phyloP scores from a whole-genome alignment of 306 rosid species.

The Castanopsis chinensis region DNA sequence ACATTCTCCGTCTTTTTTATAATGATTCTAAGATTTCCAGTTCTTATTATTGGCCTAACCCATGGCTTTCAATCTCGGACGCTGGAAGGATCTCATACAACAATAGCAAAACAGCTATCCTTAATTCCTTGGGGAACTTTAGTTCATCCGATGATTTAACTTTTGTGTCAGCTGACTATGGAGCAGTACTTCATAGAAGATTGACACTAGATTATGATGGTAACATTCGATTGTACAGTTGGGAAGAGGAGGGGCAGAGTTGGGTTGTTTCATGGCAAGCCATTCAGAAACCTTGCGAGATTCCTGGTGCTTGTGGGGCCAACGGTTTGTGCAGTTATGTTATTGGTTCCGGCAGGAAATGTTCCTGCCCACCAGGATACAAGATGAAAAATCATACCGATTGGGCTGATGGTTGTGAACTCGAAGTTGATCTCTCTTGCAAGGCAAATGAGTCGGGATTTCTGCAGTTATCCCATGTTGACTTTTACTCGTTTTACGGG shows the following conservation, averaged over 20 bases:
- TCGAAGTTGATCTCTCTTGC: slow-evolving; percentile 23
- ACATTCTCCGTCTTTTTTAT: slow-evolving; percentile 26
- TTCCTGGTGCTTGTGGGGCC: slow-evolving; percentile 41
- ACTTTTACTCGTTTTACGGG: slow-evolving; percentile 21
- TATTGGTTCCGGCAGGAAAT: slow-evolving; percentile 18
- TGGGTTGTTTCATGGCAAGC: slow-evolving; percentile 41
- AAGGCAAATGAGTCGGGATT: slow-evolving; percentile 12
- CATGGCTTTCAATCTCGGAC: not conserved
- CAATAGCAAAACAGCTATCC: slow-evolving; percentile 2
- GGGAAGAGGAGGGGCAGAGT: not conserved
- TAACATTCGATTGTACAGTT: slow-evolving; percentile 29
- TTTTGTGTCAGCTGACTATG: slow-evolving; percentile 24
- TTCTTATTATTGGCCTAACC: slow-evolving; percentile 12
- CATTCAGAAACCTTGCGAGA: not conserved
- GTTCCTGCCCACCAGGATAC: slow-evolving; percentile 28
- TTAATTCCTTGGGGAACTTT: slow-evolving; percentile 13
- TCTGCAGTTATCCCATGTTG: not conserved
- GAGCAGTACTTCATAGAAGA: slow-evolving; percentile 22
- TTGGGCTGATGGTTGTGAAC: slow-evolving; percentile 49
- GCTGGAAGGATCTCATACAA: not conserved
- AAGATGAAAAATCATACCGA: slow-evolving; percentile 13
- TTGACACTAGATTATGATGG: slow-evolving; percentile 35
- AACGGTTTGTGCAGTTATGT: slow-evolving; percentile 20
- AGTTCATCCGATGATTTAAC: slow-evolving; percentile 16
- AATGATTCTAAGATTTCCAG: slow-evolving; percentile 32